A percentile compares a stretch with the other conserved stretches of the same genome.
phyloP scores from a whole-genome alignment of 169 alveolate genomes.

The Plasmodium gaboni region DNA sequence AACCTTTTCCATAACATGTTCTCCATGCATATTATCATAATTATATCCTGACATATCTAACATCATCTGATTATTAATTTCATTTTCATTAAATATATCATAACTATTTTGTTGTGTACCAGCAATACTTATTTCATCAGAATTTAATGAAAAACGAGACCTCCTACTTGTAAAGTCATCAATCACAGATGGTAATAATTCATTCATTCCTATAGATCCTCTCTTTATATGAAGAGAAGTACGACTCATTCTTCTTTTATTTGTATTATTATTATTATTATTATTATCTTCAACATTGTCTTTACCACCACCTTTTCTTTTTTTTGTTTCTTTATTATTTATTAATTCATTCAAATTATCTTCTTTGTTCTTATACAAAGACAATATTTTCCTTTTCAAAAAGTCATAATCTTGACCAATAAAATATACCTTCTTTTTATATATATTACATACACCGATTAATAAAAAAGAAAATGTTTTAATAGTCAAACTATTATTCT shows the following conservation, averaged over 20 bases:
- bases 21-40: constrained; percentile 8
- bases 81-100: constrained; percentile 59
- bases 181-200: constrained; percentile 53
- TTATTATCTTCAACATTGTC: constrained; percentile 36
- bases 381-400: constrained; percentile 68
- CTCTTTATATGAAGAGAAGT: constrained; percentile 71
- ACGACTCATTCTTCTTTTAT: constrained; percentile 48
- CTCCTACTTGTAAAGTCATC: constrained; percentile 55
- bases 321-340: constrained; percentile 35
- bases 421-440: constrained; percentile 70
- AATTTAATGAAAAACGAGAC: constrained; percentile 63
- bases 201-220: constrained; percentile 59
- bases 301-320: constrained; percentile 47
- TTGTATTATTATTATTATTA: not conserved
- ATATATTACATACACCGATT: constrained; percentile 74
- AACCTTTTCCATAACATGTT: constrained; percentile 50
- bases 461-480: constrained; percentile 70
- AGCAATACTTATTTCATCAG: constrained; percentile 74
- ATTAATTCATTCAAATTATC: constrained; percentile 36
- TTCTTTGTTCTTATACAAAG: constrained; percentile 69
- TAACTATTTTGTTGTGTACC: constrained; percentile 42
- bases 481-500: constrained; percentile 65
- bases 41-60: constrained; percentile 60
- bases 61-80: constrained; percentile 62
- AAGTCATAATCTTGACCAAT: constrained; percentile 73